A percentile compares a stretch with the other conserved stretches of the same genome.
Conservation (phyloP, 2,329 filamentous ascomycete genomes). For the Aspergillus sp. region DNA sequence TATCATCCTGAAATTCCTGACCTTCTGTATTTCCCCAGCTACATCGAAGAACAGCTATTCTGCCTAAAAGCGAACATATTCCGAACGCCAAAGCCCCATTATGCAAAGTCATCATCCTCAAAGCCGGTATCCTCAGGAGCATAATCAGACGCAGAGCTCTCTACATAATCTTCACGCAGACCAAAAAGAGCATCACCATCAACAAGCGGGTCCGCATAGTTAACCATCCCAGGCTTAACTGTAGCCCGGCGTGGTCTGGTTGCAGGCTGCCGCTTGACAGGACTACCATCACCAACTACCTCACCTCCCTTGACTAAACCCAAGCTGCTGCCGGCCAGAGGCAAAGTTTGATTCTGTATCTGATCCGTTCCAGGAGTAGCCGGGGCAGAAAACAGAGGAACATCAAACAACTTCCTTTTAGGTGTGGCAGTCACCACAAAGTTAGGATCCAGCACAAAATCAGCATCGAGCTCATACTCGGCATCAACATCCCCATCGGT, state of each 20-base stretch:
- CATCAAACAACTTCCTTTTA: not conserved
- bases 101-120: conserved; percentile 8
- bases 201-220: conserved; percentile 12
- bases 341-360: not conserved
- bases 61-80: not conserved
- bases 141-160: conserved; percentile 24
- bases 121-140: conserved; percentile 14
- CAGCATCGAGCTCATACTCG: not conserved
- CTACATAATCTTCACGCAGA: conserved; percentile 6
- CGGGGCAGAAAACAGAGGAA: not conserved
- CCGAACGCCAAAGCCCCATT: not conserved
- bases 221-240: not conserved
- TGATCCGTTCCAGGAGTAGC: not conserved
- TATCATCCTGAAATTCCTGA: too few species aligned
- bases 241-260: not conserved
- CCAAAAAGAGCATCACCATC: conserved; percentile 17
- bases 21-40: not conserved
- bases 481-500: not conserved
- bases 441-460: too few species aligned
- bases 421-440: not conserved
- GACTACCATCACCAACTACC: not conserved
- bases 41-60: not conserved
- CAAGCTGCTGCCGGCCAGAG: not conserved
- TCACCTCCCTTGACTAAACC: not conserved
- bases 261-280: not conserved